These are phyloP conservation scores for Porogramme epimiltina DNA, from an alignment of 1,284 basidiomycete species.

Conservation along the genomic window DNA sequence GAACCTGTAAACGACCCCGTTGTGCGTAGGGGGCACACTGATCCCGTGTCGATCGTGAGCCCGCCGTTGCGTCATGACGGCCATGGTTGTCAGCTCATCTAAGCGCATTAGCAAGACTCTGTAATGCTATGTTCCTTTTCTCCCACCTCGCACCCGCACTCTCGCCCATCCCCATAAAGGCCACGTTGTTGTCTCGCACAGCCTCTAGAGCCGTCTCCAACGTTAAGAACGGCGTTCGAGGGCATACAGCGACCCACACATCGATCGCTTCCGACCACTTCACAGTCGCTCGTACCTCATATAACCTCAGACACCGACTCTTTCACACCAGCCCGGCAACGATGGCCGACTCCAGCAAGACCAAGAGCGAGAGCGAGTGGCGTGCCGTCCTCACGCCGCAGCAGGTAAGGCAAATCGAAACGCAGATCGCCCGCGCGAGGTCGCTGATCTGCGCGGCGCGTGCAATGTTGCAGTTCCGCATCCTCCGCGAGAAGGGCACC, in stretches of 20 bases:
- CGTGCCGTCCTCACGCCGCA: slow-evolving; percentile 78
- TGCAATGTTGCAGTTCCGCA: slow-evolving; percentile 72
- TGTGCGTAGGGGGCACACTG: no score
- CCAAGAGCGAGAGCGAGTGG: slow-evolving; percentile 86
- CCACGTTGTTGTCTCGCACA: slow-evolving; percentile 2
- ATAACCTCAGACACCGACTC: neutral
- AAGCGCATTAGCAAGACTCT: slow-evolving; percentile 15
- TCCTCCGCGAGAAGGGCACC: slow-evolving; percentile 87
- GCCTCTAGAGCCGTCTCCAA: neutral
- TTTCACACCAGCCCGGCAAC: slow-evolving; percentile 8
- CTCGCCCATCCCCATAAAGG: slow-evolving; percentile 5
- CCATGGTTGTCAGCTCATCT: neutral
- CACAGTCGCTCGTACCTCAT: neutral
- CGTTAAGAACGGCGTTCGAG: neutral
- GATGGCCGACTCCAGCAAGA: slow-evolving; percentile 21
- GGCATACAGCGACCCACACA: neutral
- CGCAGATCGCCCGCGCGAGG: no score
- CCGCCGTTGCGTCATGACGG: neutral
- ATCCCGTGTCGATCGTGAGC: neutral
- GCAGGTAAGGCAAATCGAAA: no score
- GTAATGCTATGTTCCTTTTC: slow-evolving; percentile 11
- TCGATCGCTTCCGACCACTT: no score
- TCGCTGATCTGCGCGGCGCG: neutral
- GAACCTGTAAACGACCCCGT: no score
- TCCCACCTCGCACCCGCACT: neutral